phyloP scores from a whole-genome alignment of 139 green algal genomes.

The Chlamydomonas incerta region DNA sequence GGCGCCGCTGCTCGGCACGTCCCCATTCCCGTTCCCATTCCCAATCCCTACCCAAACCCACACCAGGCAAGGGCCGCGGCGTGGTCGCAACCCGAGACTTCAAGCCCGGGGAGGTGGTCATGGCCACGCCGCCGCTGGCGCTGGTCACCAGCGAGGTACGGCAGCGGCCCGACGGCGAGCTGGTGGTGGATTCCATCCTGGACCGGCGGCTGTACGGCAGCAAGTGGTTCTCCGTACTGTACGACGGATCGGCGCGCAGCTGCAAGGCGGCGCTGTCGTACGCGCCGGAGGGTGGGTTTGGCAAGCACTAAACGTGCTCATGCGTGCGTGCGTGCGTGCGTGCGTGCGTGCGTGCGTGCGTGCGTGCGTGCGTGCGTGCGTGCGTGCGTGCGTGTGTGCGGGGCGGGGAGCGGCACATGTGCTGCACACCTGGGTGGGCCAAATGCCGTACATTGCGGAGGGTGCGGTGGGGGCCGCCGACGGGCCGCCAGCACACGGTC shows the following conservation, averaged over 20 bases:
- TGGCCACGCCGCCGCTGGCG: constrained; percentile 36
- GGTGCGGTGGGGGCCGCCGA: too few species aligned
- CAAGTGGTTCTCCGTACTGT: constrained; percentile 35
- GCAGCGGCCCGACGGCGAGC: constrained; percentile 36
- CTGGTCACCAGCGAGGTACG: constrained; percentile 1
- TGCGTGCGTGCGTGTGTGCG: too few species aligned
- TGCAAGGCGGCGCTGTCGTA: constrained; percentile 2
- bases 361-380: too few species aligned
- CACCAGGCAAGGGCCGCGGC: constrained; percentile 47
- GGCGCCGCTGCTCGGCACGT: too few species aligned
- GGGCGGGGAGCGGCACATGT: too few species aligned
- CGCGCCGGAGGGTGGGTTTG: too few species aligned
- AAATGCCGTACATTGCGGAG: too few species aligned
- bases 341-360: too few species aligned
- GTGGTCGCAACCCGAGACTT: constrained; percentile 32
- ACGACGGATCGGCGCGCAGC: not conserved
- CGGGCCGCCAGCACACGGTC: too few species aligned
- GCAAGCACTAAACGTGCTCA: too few species aligned
- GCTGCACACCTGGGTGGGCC: too few species aligned
- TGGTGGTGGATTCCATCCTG: constrained; percentile 45
- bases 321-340: too few species aligned
- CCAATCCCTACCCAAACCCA: not conserved
- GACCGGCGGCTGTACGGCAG: constrained; percentile 24
- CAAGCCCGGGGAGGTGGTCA: constrained; percentile 22
- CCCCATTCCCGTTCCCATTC: not conserved